A percentile compares a stretch with the other conserved stretches of the same genome.
These are phyloP conservation scores for Brassica balearica DNA, from an alignment of 441 rosid species.

Conservation along the genomic window DNA sequence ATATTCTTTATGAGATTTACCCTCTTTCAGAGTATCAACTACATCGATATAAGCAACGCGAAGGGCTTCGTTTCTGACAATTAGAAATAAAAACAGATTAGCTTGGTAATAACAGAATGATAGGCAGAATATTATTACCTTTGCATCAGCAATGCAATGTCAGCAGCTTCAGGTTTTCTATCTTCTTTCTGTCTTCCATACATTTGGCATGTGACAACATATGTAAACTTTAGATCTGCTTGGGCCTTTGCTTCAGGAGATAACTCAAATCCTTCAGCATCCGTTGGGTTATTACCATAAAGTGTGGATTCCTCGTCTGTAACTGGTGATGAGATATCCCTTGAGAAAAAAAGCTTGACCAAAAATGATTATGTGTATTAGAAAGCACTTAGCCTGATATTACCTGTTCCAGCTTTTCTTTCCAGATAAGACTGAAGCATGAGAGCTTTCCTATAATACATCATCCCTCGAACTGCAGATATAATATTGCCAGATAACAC, in stretches of 20 bases:
- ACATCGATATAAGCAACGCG: slow-evolving; percentile 96
- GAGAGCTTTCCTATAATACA: slow-evolving; percentile 98
- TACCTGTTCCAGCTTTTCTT: slow-evolving; percentile 74
- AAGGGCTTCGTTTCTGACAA: slow-evolving; percentile 95
- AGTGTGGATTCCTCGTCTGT: slow-evolving; percentile 65
- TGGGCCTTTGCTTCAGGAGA: slow-evolving; percentile 93
- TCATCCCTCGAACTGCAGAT: slow-evolving; percentile 97
- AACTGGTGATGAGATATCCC: slow-evolving; percentile 42
- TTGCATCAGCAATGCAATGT: slow-evolving; percentile 94
- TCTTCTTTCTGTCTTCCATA: slow-evolving; percentile 99
- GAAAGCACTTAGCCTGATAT: slow-evolving; percentile 52
- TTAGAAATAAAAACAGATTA: neutral
- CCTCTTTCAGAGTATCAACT: slow-evolving; percentile 83
- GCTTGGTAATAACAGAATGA: slow-evolving; percentile 13
- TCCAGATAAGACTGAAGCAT: slow-evolving; percentile 95
- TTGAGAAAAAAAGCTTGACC: slow-evolving; percentile 20
- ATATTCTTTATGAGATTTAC: slow-evolving; percentile 74
- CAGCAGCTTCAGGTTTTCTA: slow-evolving; percentile 91
- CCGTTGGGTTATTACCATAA: slow-evolving; percentile 56
- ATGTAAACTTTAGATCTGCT: slow-evolving; percentile 92
- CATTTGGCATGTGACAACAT: slow-evolving; percentile 95
- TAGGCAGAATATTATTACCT: slow-evolving; percentile 48
- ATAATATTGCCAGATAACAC: slow-evolving; percentile 12
- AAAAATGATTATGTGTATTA: slow-evolving; percentile 17
- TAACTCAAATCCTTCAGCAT: slow-evolving; percentile 84